Conservation (phyloP, 345 rosid genomes). For the Corchorus olitorius region DNA sequence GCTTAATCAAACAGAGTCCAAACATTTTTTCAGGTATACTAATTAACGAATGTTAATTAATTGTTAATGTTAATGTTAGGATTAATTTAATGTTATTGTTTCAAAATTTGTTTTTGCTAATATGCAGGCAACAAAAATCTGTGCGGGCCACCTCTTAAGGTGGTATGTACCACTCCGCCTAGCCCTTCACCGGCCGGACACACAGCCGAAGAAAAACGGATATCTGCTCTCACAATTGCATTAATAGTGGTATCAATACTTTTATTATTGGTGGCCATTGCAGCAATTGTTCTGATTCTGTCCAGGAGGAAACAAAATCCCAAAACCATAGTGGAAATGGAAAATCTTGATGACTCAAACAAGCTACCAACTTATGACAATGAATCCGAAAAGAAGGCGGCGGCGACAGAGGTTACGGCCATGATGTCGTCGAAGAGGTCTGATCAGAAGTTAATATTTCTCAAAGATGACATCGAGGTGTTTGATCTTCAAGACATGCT, state of each 20-base stretch:
- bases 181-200: not conserved
- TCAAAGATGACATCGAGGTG: conserved; percentile 47
- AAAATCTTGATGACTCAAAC: conserved; percentile 16
- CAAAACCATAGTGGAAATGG: not conserved
- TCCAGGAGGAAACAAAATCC: conserved; percentile 21
- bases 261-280: conserved; percentile 27
- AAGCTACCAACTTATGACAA: conserved; percentile 7
- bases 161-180: conserved; percentile 35
- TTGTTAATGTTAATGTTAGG: not conserved
- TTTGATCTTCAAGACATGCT: conserved; percentile 76
- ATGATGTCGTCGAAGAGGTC: not conserved
- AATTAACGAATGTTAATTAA: not conserved
- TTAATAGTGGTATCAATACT: conserved; percentile 32
- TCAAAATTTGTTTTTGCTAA: too few species aligned
- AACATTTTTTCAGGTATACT: conserved; percentile 57
- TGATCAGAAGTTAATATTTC: conserved; percentile 51
- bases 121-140: conserved; percentile 60
- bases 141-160: conserved; percentile 56
- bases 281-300: conserved; percentile 23
- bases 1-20: conserved; percentile 43
- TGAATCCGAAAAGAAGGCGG: not conserved
- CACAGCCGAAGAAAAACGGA: conserved; percentile 7
- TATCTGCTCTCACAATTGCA: conserved; percentile 20
- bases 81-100: not conserved
- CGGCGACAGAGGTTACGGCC: not conserved